Evolutionary conservation across 1,284 basidiomycete genomes (phyloP), one percentile per base, ranked within the genome.

Genomic region (Apiotrichum porosum): DNA sequence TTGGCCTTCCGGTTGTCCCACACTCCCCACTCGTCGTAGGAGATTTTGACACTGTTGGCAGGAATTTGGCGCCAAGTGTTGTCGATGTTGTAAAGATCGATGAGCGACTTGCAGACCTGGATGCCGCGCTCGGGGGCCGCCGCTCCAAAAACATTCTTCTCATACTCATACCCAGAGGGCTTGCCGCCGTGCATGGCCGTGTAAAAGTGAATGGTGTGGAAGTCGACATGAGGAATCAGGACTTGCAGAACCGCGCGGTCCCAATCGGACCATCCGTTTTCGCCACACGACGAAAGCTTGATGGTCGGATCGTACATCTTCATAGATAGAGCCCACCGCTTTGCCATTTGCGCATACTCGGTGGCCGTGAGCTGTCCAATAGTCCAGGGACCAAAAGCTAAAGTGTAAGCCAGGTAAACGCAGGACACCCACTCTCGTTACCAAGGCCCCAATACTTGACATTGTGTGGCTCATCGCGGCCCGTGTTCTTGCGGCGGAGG

Each of bases 301-400:
- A 83, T 80, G 21, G 50, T 74, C 0, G 81, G 81, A 56, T 84
- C 83, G 13, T 83, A 76, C 0, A 83, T 72, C 38, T 76, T 76
- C 32, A 84, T 69, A 1, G 79, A 81, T 60, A 83, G 82, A 1
- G 81, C 82, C 82, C 82, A 84, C 57, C 80, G 79, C 39, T 75
- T 77, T 0, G 81, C 81, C 53, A 76, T 78, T 49, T 77, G 77
- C 9, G 80, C 78, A 61, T 83, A 83, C 47, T 81, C 82, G 21
- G 75, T 68, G 0, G 81, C 77, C 12, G 77, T 76, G 68, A 81
- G 76, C 56, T 83, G 80, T 21, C 82, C 81, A 13, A 83, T 80
- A 72, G 83, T 81, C 82, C 82, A 83, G 6, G 80, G 77, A 9
- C 82, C 82, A 74, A 77, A 80, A 41, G 81, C 76, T 79, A 81